phyloP scores from a whole-genome alignment of 2,329 filamentous ascomycete species.

The Emydomyces testavorans region DNA sequence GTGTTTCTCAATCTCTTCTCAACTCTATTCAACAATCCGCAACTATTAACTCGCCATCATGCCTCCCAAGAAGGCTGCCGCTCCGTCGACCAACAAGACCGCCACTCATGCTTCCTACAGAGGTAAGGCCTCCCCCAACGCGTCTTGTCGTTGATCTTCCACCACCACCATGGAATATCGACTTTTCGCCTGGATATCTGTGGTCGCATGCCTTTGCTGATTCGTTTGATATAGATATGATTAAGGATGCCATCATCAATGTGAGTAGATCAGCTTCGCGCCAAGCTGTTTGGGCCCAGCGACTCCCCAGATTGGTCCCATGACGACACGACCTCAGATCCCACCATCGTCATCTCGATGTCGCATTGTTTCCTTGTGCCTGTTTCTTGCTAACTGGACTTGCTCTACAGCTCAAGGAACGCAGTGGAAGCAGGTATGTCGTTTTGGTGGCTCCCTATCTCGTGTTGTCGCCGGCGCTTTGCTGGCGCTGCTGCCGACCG shows the following conservation, averaged over 20 bases:
- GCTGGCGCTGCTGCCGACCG: slow-evolving; percentile 1
- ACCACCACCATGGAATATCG: slow-evolving; percentile 38
- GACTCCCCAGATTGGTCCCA: not conserved
- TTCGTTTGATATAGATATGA: slow-evolving; percentile 50
- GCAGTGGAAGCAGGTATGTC: slow-evolving; percentile 57
- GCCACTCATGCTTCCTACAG: slow-evolving; percentile 54
- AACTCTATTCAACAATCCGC: not conserved
- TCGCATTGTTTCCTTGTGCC: slow-evolving; percentile 21
- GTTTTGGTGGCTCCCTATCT: slow-evolving; percentile 16
- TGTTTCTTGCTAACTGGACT: slow-evolving; percentile 38
- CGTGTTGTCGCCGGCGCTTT: not conserved
- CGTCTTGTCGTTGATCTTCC: slow-evolving; percentile 29
- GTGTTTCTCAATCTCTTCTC: slow-evolving; percentile 16
- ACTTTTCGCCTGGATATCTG: slow-evolving; percentile 26
- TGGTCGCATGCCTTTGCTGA: slow-evolving; percentile 47
- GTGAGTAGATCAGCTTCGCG: slow-evolving; percentile 49
- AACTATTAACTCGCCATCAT: slow-evolving; percentile 34
- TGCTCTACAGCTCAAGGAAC: slow-evolving; percentile 53
- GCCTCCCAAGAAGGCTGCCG: slow-evolving; percentile 52
- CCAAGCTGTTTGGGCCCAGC: slow-evolving; percentile 19
- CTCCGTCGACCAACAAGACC: slow-evolving; percentile 38
- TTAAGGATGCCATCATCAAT: slow-evolving; percentile 59
- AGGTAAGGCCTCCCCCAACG: slow-evolving; percentile 40
- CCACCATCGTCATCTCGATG: slow-evolving; percentile 12
- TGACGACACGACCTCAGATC: slow-evolving; percentile 1